Conservation (phyloP, 257 asterid species). For the Capsicum chinense region DNA sequence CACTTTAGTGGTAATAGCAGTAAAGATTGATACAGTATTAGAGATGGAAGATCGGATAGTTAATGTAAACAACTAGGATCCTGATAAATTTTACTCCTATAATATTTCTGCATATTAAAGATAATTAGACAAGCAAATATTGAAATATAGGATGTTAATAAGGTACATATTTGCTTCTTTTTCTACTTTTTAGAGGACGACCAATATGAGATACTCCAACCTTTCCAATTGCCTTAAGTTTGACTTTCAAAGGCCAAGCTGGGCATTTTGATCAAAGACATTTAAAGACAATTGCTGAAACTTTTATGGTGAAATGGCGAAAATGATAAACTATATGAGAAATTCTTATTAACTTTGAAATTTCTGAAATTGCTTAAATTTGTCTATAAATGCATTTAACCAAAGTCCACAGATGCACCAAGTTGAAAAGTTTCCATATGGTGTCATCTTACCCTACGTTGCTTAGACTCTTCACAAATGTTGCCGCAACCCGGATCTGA, state of each 20-base stretch:
- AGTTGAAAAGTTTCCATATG: neutral
- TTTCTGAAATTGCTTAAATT: conserved; percentile 2
- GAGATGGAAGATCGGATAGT: neutral
- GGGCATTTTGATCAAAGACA: neutral
- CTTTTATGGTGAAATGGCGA: neutral
- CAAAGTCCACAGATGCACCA: neutral
- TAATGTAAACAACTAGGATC: conserved; percentile 2
- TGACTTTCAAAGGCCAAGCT: neutral
- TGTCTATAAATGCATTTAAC: neutral
- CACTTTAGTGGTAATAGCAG: neutral
- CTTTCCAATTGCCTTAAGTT: neutral
- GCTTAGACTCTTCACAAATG: neutral
- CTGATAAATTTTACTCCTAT: neutral
- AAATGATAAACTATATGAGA: neutral
- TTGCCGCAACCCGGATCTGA: neutral
- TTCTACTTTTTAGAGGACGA: neutral
- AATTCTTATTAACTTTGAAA: neutral
- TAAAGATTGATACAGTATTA: neutral
- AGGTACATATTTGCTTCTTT: neutral
- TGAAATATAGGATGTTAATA: neutral
- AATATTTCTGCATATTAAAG: neutral
- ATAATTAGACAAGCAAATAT: neutral
- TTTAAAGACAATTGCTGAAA: conserved; percentile 13
- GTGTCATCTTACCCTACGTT: neutral
- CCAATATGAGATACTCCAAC: neutral